A percentile compares a stretch with the other conserved stretches of the same genome.
Evolutionary conservation across 352 stramenopile species (phyloP).

Genomic region (Plasmopara muralis): DNA sequence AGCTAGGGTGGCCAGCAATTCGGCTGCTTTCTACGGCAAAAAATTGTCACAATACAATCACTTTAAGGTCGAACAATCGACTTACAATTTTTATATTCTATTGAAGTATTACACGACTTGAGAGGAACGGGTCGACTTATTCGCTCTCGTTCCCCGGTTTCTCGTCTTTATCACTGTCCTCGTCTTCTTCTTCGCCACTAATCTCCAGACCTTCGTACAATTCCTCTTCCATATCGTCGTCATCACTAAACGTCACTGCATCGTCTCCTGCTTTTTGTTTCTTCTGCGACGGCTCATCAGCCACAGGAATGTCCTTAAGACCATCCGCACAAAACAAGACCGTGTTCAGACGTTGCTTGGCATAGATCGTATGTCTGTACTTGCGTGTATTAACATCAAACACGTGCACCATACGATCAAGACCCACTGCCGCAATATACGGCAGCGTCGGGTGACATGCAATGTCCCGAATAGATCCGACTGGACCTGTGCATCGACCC

Average conservation of each 20-base stretch:
- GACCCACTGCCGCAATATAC: constrained; percentile 84
- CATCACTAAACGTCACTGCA: constrained; percentile 34
- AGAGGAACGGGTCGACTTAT: neutral
- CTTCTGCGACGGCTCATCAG: constrained; percentile 34
- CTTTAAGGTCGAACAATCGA: no score
- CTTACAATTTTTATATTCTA: no score
- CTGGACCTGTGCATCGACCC: constrained; percentile 82
- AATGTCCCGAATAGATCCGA: constrained; percentile 88
- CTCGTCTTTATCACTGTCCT: constrained; percentile 10
- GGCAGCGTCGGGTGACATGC: constrained; percentile 86
- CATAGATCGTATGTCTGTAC: constrained; percentile 64
- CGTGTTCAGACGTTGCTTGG: constrained; percentile 87
- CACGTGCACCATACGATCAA: constrained; percentile 93
- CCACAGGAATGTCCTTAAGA: constrained; percentile 44
- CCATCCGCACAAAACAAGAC: constrained; percentile 87
- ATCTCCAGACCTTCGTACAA: constrained; percentile 81
- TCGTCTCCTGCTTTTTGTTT: constrained; percentile 40
- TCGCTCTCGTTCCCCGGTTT: neutral
- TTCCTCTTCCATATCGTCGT: constrained; percentile 63
- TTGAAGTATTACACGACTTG: no score
- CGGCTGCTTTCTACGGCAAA: no score
- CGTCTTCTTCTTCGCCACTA: constrained; percentile 47
- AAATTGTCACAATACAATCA: no score
- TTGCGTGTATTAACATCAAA: constrained; percentile 87
- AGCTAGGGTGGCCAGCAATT: no score